Evolutionary conservation across 129 eudicot genomes (phyloP).

Genomic region (Escallonia herrerae): DNA sequence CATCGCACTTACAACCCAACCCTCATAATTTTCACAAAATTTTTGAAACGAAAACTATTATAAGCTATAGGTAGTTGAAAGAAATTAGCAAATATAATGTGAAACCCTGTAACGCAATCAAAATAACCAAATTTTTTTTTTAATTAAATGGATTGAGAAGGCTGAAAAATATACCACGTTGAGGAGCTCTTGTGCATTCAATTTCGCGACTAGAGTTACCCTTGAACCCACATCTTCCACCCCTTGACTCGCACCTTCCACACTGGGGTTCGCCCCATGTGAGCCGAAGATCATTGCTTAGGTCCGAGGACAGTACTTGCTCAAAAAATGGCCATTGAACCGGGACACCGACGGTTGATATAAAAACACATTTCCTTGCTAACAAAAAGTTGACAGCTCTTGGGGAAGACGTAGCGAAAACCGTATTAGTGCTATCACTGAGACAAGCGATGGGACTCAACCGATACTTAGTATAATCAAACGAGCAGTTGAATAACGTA

Average conservation of each 20-base stretch:
- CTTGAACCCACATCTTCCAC: slow-evolving; percentile 26
- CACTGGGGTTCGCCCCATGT: slow-evolving; percentile 33
- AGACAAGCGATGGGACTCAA: slow-evolving; percentile 22
- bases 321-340: slow-evolving; percentile 12
- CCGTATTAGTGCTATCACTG: slow-evolving; percentile 21
- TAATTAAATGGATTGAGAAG: background rate
- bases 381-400: background rate
- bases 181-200: slow-evolving; percentile 16
- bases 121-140: background rate
- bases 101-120: no score
- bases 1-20: no score
- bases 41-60: no score
- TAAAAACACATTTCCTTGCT: slow-evolving; percentile 2
- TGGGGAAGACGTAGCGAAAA: slow-evolving; percentile 18
- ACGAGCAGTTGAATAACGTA: slow-evolving; percentile 31
- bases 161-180: slow-evolving; percentile 17
- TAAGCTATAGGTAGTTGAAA: no score
- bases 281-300: slow-evolving; percentile 19
- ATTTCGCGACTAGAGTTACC: slow-evolving; percentile 7
- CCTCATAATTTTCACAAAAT: no score
- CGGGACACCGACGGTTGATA: slow-evolving; percentile 23
- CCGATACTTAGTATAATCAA: slow-evolving; percentile 4
- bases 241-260: slow-evolving; percentile 24
- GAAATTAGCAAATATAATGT: no score
- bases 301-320: slow-evolving; percentile 22